Base-by-base conservation (phyloP, 2,329 filamentous ascomycete genomes). In the Allantophomopsis cytisporea region DNA sequence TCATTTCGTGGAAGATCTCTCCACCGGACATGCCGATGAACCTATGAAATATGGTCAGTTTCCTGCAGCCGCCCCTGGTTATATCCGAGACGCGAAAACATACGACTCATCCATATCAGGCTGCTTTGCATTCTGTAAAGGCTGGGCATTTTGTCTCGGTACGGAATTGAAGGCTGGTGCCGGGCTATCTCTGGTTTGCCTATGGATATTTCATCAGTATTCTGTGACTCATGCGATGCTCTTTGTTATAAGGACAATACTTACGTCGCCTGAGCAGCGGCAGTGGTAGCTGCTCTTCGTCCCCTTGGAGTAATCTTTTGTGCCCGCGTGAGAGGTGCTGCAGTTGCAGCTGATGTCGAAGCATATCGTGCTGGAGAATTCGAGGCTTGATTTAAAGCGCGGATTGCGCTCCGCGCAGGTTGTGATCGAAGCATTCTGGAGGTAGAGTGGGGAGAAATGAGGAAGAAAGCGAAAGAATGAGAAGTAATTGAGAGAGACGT, bases 1-100 rank as follows among this genome's bases (percentile, higher is more conserved):
- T 95, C 89, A 96, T 96, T 65, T 96, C 89, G 62, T 96, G 88
- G 63, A 96, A 94, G 52, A 96, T 95, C 62, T 95, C 81, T 57
- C 91, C 91, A 57, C 91, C 89, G 37, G 78, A 94, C 71, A 88
- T 89, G 47, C 89, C 89, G 55, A 96, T 86, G 61, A 96, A 94
- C 44, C 80, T 85, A 49, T 40, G 42, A 39, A 17, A 30, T 28
- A 20, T 5, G 17, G 32, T 33, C 36, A 39, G 39, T 13, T 35
- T 34, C 35, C 7, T 17, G n/a, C 18, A 17, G 16, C 15, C n/a
- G 35, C 18, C 15, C 31, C 32, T 44, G 23, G 23, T 8, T 3
- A 28, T 3, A 34, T 43, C 43, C 43, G 5, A 37, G 18, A 13
- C 16, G 16, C 37, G 41, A 38, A 15, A 39, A 69, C 80, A 50